Base-by-base conservation (phyloP, 495 filamentous ascomycete species). In the Collariella sp. region DNA sequence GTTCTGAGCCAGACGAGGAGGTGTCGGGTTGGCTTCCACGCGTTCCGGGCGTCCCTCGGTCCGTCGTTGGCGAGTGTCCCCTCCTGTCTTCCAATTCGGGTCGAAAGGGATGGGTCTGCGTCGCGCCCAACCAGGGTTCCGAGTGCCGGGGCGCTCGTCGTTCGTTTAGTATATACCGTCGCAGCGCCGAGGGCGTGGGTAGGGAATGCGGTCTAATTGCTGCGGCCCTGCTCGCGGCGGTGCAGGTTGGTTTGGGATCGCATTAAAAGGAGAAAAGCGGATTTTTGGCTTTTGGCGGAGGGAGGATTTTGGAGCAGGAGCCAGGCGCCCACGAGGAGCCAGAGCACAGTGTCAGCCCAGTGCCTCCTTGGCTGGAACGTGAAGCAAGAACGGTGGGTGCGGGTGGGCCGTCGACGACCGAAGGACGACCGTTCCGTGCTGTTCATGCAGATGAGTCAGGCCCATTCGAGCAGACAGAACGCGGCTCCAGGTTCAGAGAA, bases 1-100 rank as follows among this genome's bases (percentile, higher is more conserved):
- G 67, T 72, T 76, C 73, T 71, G 73, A 73, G 72, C 70, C 72
- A 74, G 73, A 64, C 9, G 10, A 23, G 18, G 18, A 4, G 40
- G 40, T 2, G 26, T 4, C 4, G 26, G 26, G 9, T 31, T 9
- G 26, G 26, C 26, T 31, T 31, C 26, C 26, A 31, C 4, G 26
- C 4, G 5, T 31, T 31, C 26, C 26, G 26, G 26, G 26, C 26
- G 26, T 31, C 26, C 26, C 26, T 31, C 26, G 3, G 6, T 18
- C 11, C 38, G 38, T 19, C 38, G 20, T 41, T n/a, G n/a, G n/a
- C n/a, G n/a, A n/a, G n/a, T n/a, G n/a, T n/a, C n/a, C n/a, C n/a
- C n/a, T n/a, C n/a, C n/a, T n/a, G n/a, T n/a, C n/a, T n/a, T n/a
- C n/a, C n/a, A n/a, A n/a, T n/a, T n/a, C n/a, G n/a, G n/a, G n/a